Evolutionary conservation across 164 flowering plant genomes (phyloP).

Genomic region (Liquidambar formosana): DNA sequence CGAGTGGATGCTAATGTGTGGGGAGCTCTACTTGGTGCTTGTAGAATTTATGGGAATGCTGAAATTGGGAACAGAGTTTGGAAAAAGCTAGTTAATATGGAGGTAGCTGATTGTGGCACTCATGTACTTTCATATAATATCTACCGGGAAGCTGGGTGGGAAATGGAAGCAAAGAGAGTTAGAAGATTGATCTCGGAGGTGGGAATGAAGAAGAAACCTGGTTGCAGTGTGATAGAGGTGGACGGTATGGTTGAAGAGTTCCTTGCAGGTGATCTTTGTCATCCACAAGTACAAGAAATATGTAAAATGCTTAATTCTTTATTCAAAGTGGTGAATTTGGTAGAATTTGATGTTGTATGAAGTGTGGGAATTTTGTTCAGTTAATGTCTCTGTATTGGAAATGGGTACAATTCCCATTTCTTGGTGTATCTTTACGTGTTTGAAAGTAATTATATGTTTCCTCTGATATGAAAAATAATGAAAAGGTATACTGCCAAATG

Average conservation of each 20-base stretch:
- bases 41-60: conserved; percentile 50
- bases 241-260: conserved; percentile 55
- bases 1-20: conserved; percentile 58
- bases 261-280: conserved; percentile 48
- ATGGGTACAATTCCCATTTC: no score
- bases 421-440: no score
- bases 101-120: conserved; percentile 47
- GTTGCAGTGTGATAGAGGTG: conserved; percentile 66
- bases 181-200: conserved; percentile 39
- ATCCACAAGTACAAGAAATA: conserved; percentile 38
- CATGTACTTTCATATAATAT: conserved; percentile 55
- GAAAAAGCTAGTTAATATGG: conserved; percentile 41
- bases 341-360: background rate
- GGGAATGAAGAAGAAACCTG: conserved; percentile 55
- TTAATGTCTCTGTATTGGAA: no score
- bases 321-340: conserved; percentile 26
- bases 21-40: conserved; percentile 70
- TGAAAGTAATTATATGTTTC: no score
- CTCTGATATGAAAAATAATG: no score
- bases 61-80: conserved; percentile 52
- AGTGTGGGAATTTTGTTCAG: background rate
- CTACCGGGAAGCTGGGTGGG: conserved; percentile 61
- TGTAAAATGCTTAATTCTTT: conserved; percentile 41
- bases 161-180: conserved; percentile 44
- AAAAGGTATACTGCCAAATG: no score